Evolutionary conservation across 2,329 filamentous ascomycete genomes (phyloP).

Genomic region (Paecilomyces sp.): DNA sequence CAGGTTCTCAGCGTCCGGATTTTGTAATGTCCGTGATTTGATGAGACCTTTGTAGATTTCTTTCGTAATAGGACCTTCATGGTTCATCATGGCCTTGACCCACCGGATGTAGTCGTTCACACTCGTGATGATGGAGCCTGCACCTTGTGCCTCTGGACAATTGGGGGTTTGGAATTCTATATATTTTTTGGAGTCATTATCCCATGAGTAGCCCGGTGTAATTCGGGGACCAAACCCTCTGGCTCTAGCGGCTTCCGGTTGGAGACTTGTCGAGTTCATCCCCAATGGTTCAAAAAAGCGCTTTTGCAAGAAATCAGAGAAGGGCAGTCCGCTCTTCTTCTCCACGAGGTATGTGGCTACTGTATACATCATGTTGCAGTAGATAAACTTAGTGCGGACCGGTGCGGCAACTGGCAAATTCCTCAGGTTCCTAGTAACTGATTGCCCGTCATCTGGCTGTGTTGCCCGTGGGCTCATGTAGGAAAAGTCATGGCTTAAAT

Average conservation of each 20-base stretch:
- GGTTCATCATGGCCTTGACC: constrained; percentile 21
- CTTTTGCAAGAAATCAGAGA: constrained; percentile 29
- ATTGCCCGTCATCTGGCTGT: constrained; percentile 22
- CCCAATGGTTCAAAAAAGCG: neutral
- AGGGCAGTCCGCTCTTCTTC: constrained; percentile 27
- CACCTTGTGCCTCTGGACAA: constrained; percentile 30
- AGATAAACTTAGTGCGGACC: constrained; percentile 40
- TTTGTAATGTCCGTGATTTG: constrained; percentile 11
- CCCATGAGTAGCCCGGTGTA: constrained; percentile 38
- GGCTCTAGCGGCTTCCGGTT: constrained; percentile 27
- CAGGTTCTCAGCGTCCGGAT: constrained; percentile 9
- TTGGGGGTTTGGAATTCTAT: constrained; percentile 19
- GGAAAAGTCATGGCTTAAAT: constrained; percentile 19
- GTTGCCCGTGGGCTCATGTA: constrained; percentile 24
- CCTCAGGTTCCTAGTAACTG: constrained; percentile 38
- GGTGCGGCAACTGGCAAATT: constrained; percentile 39
- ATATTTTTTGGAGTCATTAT: constrained; percentile 17
- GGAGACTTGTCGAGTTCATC: neutral
- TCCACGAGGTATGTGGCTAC: constrained; percentile 43
- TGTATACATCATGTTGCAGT: constrained; percentile 47
- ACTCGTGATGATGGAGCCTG: constrained; percentile 36
- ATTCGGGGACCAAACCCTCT: constrained; percentile 21
- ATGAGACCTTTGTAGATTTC: constrained; percentile 16
- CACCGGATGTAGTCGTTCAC: constrained; percentile 24
- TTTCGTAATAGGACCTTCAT: constrained; percentile 15